These are phyloP conservation scores for Lepiota venenata DNA, from an alignment of 768 basidiomycete genomes.

Conservation along the genomic window DNA sequence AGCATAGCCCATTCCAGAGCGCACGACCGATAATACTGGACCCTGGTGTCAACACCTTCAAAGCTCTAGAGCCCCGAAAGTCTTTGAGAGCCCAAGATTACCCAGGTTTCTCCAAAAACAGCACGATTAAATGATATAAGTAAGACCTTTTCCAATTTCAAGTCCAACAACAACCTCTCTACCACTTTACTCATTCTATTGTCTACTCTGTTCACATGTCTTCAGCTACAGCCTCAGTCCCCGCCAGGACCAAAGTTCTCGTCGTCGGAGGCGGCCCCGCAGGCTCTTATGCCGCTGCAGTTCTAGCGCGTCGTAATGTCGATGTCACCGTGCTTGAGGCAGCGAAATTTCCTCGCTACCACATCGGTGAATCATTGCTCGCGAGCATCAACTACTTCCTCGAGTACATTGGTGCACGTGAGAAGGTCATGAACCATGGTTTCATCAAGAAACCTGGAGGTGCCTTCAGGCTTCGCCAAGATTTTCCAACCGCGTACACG, in stretches of 20 bases:
- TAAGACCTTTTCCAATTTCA: too few species aligned
- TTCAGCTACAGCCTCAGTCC: too few species aligned
- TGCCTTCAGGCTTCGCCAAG: neutral
- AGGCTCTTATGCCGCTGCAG: conserved; percentile 41
- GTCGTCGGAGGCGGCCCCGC: conserved; percentile 43
- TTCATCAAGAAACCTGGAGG: conserved; percentile 19
- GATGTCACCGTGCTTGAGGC: conserved; percentile 38
- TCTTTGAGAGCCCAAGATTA: too few species aligned
- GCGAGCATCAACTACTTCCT: conserved; percentile 20
- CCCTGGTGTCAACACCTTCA: too few species aligned
- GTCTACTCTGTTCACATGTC: too few species aligned
- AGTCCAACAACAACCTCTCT: too few species aligned
- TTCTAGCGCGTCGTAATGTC: conserved; percentile 36
- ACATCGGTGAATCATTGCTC: conserved; percentile 2
- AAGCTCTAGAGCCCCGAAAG: too few species aligned
- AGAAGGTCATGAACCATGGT: conserved; percentile 20
- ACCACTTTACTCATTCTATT: too few species aligned
- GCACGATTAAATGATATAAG: too few species aligned
- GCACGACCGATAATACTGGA: too few species aligned
- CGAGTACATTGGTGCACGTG: conserved; percentile 22
- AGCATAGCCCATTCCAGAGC: too few species aligned
- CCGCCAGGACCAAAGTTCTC: conserved; percentile 20
- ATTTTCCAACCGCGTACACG: conserved; percentile 4
- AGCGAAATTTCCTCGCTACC: conserved; percentile 34
- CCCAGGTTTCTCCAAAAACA: too few species aligned